Evolutionary conservation across 768 basidiomycete genomes (phyloP).

Genomic region (Amanita phalloides): DNA sequence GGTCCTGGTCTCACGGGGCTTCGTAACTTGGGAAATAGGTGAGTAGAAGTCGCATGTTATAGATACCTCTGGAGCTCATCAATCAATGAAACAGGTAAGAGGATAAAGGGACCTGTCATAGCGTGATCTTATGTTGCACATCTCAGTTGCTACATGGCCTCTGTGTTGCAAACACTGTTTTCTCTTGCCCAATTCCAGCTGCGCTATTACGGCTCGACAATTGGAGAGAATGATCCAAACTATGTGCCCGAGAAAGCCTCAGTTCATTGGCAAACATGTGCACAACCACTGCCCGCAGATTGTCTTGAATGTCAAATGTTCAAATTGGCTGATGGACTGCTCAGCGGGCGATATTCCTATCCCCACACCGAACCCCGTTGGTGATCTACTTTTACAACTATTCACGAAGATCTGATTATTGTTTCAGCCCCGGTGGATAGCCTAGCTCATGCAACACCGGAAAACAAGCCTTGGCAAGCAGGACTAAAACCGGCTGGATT

Average conservation of each 20-base stretch:
- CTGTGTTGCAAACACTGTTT: slow-evolving; percentile 81
- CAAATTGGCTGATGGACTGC: slow-evolving; percentile 85
- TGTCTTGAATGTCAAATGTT: slow-evolving; percentile 95
- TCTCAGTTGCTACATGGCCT: slow-evolving; percentile 92
- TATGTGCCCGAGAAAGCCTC: slow-evolving; percentile 15
- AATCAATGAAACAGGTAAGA: no score
- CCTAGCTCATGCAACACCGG: not conserved
- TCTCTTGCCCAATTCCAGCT: slow-evolving; percentile 65
- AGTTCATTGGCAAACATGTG: slow-evolving; percentile 55
- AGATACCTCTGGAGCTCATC: no score
- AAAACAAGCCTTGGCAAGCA: slow-evolving; percentile 52
- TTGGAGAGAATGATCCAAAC: slow-evolving; percentile 23
- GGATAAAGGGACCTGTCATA: no score
- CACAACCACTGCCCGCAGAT: slow-evolving; percentile 58
- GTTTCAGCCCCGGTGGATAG: no score
- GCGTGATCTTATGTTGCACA: no score
- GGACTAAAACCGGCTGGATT: slow-evolving; percentile 78
- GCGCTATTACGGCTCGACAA: slow-evolving; percentile 41
- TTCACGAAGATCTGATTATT: no score
- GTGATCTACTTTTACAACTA: no score
- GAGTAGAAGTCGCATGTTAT: no score
- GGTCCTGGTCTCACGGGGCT: slow-evolving; percentile 87
- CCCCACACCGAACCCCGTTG: slow-evolving; percentile 22
- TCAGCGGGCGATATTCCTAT: slow-evolving; percentile 85
- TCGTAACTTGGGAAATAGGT: slow-evolving; percentile 74